Conservation (phyloP, 1,139 yeast species). For the Chernovozyma sophiae-reginae region DNA sequence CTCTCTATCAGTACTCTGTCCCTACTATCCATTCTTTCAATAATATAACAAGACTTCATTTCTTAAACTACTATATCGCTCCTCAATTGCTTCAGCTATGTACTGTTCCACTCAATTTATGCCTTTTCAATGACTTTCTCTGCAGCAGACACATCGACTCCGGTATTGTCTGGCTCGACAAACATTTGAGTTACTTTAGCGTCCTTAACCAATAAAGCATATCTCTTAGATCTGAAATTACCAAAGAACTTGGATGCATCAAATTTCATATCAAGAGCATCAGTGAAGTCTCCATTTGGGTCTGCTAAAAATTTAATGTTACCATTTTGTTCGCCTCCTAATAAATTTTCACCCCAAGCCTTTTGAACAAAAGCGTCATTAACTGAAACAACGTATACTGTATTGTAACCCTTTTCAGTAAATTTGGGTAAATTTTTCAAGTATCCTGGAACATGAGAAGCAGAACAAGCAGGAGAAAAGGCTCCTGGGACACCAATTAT, state of each 20-base stretch:
- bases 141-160: constrained; percentile 52
- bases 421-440: constrained; percentile 48
- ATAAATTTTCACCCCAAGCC: constrained; percentile 63
- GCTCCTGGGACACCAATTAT: constrained; percentile 90
- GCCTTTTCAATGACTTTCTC: constrained; percentile 31
- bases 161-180: constrained; percentile 78
- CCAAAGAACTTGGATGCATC: constrained; percentile 76
- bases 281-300: constrained; percentile 66
- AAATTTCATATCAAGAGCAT: constrained; percentile 59
- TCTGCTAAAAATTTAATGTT: constrained; percentile 68
- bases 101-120: too few species aligned
- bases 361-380: constrained; percentile 83
- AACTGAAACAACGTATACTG: constrained; percentile 66
- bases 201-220: constrained; percentile 69
- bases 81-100: too few species aligned
- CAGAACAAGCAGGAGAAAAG: constrained; percentile 81
- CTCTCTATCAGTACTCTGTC: background rate
- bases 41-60: background rate
- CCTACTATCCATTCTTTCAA: background rate
- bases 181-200: constrained; percentile 64
- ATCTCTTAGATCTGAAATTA: constrained; percentile 69
- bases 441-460: constrained; percentile 77
- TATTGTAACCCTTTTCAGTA: constrained; percentile 59
- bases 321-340: constrained; percentile 18
- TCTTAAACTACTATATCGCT: too few species aligned